Evolutionary conservation across 176 grass and related monocot genomes (phyloP), one percentile per base, ranked within the genome.

Genomic region (Neostapfia colusana): DNA sequence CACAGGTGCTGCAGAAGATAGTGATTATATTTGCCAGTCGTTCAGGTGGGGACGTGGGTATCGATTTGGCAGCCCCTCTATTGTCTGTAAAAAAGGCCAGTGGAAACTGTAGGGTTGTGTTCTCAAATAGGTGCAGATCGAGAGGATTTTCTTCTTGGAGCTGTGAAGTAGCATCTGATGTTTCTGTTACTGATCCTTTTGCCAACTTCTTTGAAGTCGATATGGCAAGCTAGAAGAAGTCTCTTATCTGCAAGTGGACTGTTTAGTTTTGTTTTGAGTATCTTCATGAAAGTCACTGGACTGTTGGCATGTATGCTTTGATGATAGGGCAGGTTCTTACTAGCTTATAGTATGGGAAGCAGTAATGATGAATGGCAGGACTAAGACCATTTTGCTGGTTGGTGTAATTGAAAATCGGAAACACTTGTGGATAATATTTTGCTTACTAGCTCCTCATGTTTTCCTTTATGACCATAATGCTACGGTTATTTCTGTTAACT

Each of bases 181-280:
- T 67, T 25, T 40, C n/a, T 42, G 39, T 67, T 43, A 7, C n/a
- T 43, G 65, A 67, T 18, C 65, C 65, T 24, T 67, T 67, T 43
- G 2, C 1, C 11, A 40, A 10, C 5, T 67, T 5, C 65, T 67
- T 8, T 25, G 65, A 43, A 25, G 10, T n/a, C 18, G n/a, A 18
- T n/a, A 65, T 40, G 17, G 17, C 62, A 39, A 65, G 17, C 20
- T 67, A 42, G n/a, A 3, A 9, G 53, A 56, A 56, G 53, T 2
- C 20, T 2, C 40, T 40, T 66, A 15, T n/a, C 63, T 41, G 63
- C 20, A 66, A 41, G 65, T 25, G 21, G 10, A 67, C 23, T 24
- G 10, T 42, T 40, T 40, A 7, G 20, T 67, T 67, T 21, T 42
- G 64, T 51, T 67, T 67, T 41, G 7, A 56, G n/a, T 56, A 56